Evolutionary conservation across 2,329 filamentous ascomycete genomes (phyloP).

Genomic region (Alternaria gansuensis): DNA sequence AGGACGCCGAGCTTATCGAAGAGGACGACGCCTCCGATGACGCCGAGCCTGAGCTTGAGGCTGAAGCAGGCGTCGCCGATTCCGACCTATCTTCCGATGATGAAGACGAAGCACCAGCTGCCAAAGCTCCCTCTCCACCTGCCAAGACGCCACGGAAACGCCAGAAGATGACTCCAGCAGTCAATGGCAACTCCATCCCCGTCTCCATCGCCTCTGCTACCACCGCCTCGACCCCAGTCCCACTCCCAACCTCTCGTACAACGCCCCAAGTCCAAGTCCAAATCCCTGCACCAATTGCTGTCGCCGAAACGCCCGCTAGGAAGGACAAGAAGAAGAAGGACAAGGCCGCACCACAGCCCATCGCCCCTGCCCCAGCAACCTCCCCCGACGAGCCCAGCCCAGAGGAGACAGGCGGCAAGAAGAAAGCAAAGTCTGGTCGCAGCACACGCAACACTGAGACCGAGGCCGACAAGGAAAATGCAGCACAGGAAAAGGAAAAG

Average conservation of each 20-base stretch:
- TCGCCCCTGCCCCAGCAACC: constrained; percentile 38
- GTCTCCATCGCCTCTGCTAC: constrained; percentile 30
- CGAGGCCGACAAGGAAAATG: constrained; percentile 42
- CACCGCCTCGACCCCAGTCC: constrained; percentile 35
- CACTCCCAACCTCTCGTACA: constrained; percentile 35
- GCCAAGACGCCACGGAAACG: constrained; percentile 52
- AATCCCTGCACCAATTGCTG: constrained; percentile 22
- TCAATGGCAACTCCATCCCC: constrained; percentile 35
- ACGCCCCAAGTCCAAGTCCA: constrained; percentile 23
- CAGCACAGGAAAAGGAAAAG: constrained; percentile 27
- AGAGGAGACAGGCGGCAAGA: constrained; percentile 46
- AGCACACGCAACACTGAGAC: constrained; percentile 47
- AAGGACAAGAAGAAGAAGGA: constrained; percentile 51
- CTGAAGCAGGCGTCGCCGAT: constrained; percentile 47
- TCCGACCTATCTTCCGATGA: constrained; percentile 54
- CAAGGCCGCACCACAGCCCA: constrained; percentile 37
- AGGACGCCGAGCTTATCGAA: constrained; percentile 57
- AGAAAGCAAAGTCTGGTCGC: constrained; percentile 49
- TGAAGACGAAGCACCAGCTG: constrained; percentile 44
- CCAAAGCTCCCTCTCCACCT: constrained; percentile 49
- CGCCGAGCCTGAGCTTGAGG: constrained; percentile 45
- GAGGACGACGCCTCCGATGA: constrained; percentile 43
- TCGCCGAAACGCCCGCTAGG: constrained; percentile 37
- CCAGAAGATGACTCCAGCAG: constrained; percentile 46
- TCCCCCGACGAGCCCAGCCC: constrained; percentile 38